Conservation (phyloP, 306 rosid species). For the peach (Prunus persica) region Prunus_persica_NCBIv2 NC_034015.1:4270501-4271000, state of each 20-base stretch:
- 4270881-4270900: constrained; percentile 49
- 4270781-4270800: neutral
- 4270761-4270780: neutral
- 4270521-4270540: neutral
- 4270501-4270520: neutral
- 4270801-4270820: neutral
- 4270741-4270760: constrained; percentile 14
- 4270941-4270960: constrained; percentile 18
- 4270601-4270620: neutral
- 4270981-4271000: constrained; percentile 62
- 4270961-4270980: constrained; percentile 5
- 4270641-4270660: neutral
- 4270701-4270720: neutral
- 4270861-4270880: constrained; percentile 43
- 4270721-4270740: neutral
- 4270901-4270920: constrained; percentile 53
- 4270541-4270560: neutral
- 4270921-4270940: constrained; percentile 56
- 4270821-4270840: neutral
- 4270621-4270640: neutral
- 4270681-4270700: neutral
- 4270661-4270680: neutral
- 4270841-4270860: constrained; percentile 29
- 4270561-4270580: neutral
- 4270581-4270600: neutral